Evolutionary conservation across 352 stramenopile genomes (phyloP).

Genomic region (Pythium oligandrum): DNA sequence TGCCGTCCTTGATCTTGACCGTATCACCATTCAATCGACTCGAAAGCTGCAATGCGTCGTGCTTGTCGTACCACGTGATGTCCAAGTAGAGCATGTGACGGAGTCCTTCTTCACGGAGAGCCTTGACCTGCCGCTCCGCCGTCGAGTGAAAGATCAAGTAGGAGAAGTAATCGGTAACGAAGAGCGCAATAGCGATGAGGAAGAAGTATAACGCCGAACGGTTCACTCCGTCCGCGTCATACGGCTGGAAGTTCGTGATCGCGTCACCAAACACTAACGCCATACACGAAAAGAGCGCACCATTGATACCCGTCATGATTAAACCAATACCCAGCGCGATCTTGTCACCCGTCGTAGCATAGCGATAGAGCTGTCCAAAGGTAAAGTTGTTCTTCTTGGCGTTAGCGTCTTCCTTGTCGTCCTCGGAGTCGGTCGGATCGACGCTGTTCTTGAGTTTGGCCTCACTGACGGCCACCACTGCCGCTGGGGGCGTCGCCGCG

Average conservation of each 20-base stretch:
- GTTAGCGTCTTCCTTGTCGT: no score
- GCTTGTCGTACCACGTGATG: slow-evolving; percentile 20
- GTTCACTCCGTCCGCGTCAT: slow-evolving; percentile 15
- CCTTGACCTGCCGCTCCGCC: slow-evolving; percentile 24
- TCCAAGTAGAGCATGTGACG: slow-evolving; percentile 18
- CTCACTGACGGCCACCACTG: no score
- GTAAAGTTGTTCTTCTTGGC: slow-evolving; percentile 6
- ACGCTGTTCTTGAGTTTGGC: no score
- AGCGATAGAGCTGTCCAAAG: slow-evolving; percentile 24
- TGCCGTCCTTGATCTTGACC: slow-evolving; percentile 24
- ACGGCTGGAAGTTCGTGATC: slow-evolving; percentile 24
- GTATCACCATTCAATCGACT: slow-evolving; percentile 17
- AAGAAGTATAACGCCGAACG: slow-evolving; percentile 14
- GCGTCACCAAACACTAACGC: slow-evolving; percentile 32
- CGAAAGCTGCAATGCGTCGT: slow-evolving; percentile 19
- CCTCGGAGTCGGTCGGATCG: no score
- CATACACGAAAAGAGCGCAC: slow-evolving; percentile 32
- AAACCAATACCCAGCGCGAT: slow-evolving; percentile 19
- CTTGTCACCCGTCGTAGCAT: slow-evolving; percentile 17
- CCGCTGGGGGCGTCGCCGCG: no score
- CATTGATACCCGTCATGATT: slow-evolving; percentile 24
- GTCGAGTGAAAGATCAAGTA: slow-evolving; percentile 24
- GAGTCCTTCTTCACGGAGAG: slow-evolving; percentile 11
- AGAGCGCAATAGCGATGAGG: slow-evolving; percentile 16
- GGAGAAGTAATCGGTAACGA: slow-evolving; percentile 26